phyloP scores from a whole-genome alignment of 257 asterid species.

The Jacaranda mimosifolia region DNA sequence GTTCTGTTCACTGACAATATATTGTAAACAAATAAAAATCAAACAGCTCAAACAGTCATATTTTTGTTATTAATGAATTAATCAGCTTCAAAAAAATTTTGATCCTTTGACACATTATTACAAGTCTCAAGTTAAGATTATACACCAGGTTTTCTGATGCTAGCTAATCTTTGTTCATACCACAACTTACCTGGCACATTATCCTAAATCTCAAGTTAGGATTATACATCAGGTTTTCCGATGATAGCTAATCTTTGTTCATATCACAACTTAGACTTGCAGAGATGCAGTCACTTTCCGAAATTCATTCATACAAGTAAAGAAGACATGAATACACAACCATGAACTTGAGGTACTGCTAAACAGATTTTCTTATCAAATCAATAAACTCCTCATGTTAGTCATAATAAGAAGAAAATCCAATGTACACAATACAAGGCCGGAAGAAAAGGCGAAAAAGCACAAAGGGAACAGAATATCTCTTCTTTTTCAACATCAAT shows the following conservation, averaged over 20 bases:
- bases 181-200: too few species aligned
- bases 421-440: slow-evolving; percentile 11
- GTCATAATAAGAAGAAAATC: background rate
- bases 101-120: slow-evolving; percentile 5
- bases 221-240: background rate
- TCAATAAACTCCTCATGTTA: slow-evolving; percentile 22
- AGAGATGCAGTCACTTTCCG: background rate
- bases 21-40: slow-evolving; percentile 17
- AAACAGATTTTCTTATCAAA: background rate
- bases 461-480: background rate
- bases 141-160: too few species aligned
- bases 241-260: slow-evolving; percentile 1
- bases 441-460: background rate
- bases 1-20: slow-evolving; percentile 29
- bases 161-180: too few species aligned
- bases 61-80: background rate
- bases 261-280: background rate
- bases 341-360: background rate
- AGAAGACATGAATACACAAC: background rate
- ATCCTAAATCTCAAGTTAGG: too few species aligned
- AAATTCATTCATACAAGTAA: background rate
- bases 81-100: slow-evolving; percentile 13
- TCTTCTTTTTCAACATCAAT: slow-evolving; percentile 21
- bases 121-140: background rate
- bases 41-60: background rate